Base-by-base conservation (phyloP, 139 green algal genomes). In the Chlamydomonas applanata region DNA sequence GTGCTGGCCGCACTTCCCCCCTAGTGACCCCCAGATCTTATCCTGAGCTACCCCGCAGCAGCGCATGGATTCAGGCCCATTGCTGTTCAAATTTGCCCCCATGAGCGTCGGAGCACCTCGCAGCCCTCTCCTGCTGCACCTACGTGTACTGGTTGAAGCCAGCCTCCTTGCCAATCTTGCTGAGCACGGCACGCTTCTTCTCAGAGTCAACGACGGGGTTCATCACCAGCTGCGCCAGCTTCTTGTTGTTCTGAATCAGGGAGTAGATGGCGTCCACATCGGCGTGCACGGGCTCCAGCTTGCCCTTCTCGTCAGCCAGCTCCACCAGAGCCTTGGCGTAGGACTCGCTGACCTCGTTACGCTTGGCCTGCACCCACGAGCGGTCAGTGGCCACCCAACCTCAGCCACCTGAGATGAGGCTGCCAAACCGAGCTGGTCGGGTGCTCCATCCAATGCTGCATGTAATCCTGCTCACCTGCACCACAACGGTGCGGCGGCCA, bases 241-340 rank as follows among this genome's bases (percentile, higher is more conserved):
- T 87, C 67, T 74, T 66, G 75, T 87, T 89, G 32, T 89, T 87
- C 76, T 91, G 92, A 35, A 96, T 69, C 73, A 94, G 71, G 30
- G 33, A 46, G 16, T 85, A 71, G 24, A 94, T 52, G 2, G 82
- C 75, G 59, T 97, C 91, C 49, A 97, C 75, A 79, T 97, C 92
- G 24, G 73, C 72, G 81, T 98, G 93, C 54, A 98, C 85, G 2
- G 83, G 83, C 69, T 99, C 96, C 25, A 99, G 89, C 36, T 80
- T 86, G 69, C 87, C 87, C 72, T 93, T 93, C 57, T 88, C 83
- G 73, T 97, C 79, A 22, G 93, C 94, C 11, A 97, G 84, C 54
- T 98, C 91, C 2, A 98, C 78, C n/a, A 99, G 89, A 19, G 95
- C 96, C 76, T 91, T 94, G 61, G 95, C 96, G 69, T 99, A 99